Evolutionary conservation across 2,329 filamentous ascomycete genomes (phyloP), one percentile per base, ranked within the genome.

Genomic region (Aspergillus sp.): DNA sequence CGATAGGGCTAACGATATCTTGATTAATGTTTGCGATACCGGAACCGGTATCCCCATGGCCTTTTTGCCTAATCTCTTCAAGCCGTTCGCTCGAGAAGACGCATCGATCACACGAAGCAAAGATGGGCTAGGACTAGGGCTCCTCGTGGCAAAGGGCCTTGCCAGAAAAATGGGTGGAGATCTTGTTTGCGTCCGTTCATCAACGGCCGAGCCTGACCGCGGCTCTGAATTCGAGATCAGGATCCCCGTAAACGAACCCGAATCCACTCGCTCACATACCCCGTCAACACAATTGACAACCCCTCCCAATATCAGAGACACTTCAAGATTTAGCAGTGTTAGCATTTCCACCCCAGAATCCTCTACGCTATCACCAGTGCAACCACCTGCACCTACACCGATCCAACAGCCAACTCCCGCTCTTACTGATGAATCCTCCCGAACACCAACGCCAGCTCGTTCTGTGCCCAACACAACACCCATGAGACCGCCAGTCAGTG

Each of bases 91-190:
- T 22, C 81, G 87, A 59, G 84, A 89, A 71, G 87, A 90, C 68
- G 81, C 85, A 50, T 89, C 87, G 2, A 83, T 86, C 13, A 89
- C 86, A 6, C 79, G 88, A 43, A 82, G 83, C 59, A 87, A 83
- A 67, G 88, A 90, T 69, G 88, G 88, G 0, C 76, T 90, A 3
- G 88, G 88, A 0, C 76, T 90, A 6, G 87, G 88, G 26, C 74
- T 90, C 11, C 80, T 90, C 66, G 88, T 90, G n/a, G 88, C 87
- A 1, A 90, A 89, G 71, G 87, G 87, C 3, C 78, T 89, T 45
- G 85, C 87, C 5, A 80, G 87, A 53, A 88, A 86, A 68, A 81
- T 90, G 55, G 86, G 87, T 24, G 88, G 88, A 15, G 87, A 90
- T 70, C 74, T 90, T 18, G 81, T 83, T 51, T 85, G 87, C 63